Evolutionary conservation across 192 early-diverging fungal genomes (phyloP), one percentile per base, ranked within the genome.

Genomic region (Coemansia sp.): DNA sequence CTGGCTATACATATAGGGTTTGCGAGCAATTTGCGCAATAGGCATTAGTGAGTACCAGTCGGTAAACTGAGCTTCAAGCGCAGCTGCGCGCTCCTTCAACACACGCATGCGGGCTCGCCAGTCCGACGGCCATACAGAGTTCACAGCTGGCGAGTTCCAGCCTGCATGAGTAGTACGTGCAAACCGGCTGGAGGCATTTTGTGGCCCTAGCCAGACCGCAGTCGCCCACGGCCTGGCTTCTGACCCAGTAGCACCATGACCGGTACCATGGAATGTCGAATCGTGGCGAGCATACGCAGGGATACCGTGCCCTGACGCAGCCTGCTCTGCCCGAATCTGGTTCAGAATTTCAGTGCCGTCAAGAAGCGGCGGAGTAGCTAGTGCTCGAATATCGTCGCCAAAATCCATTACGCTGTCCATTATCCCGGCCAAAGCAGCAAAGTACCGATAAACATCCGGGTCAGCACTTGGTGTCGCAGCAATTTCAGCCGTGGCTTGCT

Each of bases 61-160:
- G 7, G 69, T 66, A 25, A 81, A 63, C 58, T 65, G 73, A 4
- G 60, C 38, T 54, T 79, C 76, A 22, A 81, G 69, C 41, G 58
- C 73, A 1, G 69, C 62, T 0, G 60, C 56, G 15, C 78, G 69
- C 60, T 75, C 72, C 39, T 69, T 67, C 14, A 81, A 60, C 21
- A 72, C 73, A 24, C 67, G 78, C 73, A 81, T 69, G 25, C 78
- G 78, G n/a, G 78, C 65, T 2, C 73, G 62, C 78, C 78, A 81
- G 70, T 81, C 78, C 7, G 72, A 73, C 17, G 72, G 78, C 78
- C 78, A 81, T 2, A 57, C 54, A 1, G 69, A 54, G 9, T 58
- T 62, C 23, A 65, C 66, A 1, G 70, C 67, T 15, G 62, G 50
- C 45, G 66, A 61, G 38, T 35, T 39, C 73, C 73, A 76, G 25